Base-by-base conservation (phyloP, 164 flowering plant genomes). In the Vitis rupestris region DNA sequence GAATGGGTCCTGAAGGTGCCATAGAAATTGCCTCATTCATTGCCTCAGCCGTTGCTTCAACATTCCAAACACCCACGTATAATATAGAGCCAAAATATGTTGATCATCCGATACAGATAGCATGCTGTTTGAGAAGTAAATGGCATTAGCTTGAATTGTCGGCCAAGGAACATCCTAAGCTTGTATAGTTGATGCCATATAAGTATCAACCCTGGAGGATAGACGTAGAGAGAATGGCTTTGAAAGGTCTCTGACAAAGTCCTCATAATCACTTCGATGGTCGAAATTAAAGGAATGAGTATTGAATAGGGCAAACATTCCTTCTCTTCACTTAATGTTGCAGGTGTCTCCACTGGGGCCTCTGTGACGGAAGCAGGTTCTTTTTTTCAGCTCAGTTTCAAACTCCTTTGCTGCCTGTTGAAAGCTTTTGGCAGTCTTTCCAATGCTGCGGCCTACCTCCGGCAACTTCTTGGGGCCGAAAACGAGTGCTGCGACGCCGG, bases 111-210 rank as follows among this genome's bases (percentile, higher is more conserved):
- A 85, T 64, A 85, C 74, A 48, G 93, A 79, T 7, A 95, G 78
- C 74, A 95, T 72, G 82, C 89, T 78, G 76, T 92, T 74, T 58
- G 88, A 83, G 71, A 91, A 84, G 81, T 89, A 88, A 57, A 95
- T 84, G 29, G 98, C 99, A 81, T 93, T 95, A 65, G 98, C 99
- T 75, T 95, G 98, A 68, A 95, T 88, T 29, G 81, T 76, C 11
- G 99, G 89, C 94, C 97, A 95, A 59, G 94, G 93, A 65, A 97
- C 88, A 82, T 93, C 98, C 74, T 88, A 91, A 72, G 97, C 97
- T 97, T 95, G 98, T 66, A 95, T 80, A 63, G 80, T 70, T 37
- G 96, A 83, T 59, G 89, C 87, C 91, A 93, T 76, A 78, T 88
- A 93, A 8, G 84, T 84, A 71, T 83, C 92, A 70, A 87, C 74